Evolutionary conservation across 192 early-diverging fungal species (phyloP).

Genomic region (Pilaira anomala): DNA sequence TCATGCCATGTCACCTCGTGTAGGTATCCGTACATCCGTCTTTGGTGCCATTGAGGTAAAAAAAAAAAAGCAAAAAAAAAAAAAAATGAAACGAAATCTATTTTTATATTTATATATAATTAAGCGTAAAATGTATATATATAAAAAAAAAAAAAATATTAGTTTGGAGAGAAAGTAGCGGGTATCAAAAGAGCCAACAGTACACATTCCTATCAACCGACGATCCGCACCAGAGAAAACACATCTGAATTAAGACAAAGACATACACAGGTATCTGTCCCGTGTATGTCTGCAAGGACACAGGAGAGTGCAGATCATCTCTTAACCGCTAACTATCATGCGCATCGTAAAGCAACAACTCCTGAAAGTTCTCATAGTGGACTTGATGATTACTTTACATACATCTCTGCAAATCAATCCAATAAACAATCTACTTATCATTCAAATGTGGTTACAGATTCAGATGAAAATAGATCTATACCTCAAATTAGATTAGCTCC

Average conservation of each 20-base stretch:
- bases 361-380: conserved; percentile 16
- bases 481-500: conserved; percentile 28
- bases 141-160: no score
- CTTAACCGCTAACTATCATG: neutral
- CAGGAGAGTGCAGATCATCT: conserved; percentile 13
- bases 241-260: conserved; percentile 7
- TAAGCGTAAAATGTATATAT: neutral
- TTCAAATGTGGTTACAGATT: neutral
- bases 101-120: neutral
- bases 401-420: conserved; percentile 5
- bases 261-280: neutral
- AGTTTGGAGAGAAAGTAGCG: conserved; percentile 20
- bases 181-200: conserved; percentile 13
- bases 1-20: conserved; percentile 27
- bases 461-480: neutral
- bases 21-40: conserved; percentile 45
- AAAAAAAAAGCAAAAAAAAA: no score
- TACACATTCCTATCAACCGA: neutral
- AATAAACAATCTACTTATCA: neutral
- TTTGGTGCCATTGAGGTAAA: conserved; percentile 55
- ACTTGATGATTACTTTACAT: conserved; percentile 30
- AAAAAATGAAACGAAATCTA: no score
- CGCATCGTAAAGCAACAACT: conserved; percentile 1
- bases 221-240: neutral
- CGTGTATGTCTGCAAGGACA: conserved; percentile 1